A percentile compares a stretch with the other conserved stretches of the same genome.
Conservation (phyloP, 2,329 filamentous ascomycete genomes). For the Metarhizium brunneum region DNA sequence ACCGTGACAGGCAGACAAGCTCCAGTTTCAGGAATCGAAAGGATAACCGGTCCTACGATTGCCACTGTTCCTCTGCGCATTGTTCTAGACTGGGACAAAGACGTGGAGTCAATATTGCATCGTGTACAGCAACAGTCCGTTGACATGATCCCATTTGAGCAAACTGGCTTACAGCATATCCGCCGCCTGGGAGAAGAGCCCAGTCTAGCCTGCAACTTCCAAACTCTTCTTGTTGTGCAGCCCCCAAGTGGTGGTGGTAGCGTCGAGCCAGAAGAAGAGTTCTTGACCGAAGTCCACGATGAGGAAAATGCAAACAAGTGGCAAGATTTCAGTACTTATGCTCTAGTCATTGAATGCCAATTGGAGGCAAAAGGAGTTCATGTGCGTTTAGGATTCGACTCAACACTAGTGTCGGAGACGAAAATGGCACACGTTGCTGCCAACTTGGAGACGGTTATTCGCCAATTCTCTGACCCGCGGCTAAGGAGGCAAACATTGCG, state of each 20-base stretch:
- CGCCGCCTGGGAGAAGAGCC: conserved; percentile 5
- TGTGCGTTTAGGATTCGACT: not conserved
- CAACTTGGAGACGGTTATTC: not conserved
- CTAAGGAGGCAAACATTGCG: not conserved
- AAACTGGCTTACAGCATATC: conserved; percentile 22
- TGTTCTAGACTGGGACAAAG: conserved; percentile 4
- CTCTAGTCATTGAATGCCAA: conserved; percentile 9
- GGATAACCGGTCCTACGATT: conserved; percentile 17
- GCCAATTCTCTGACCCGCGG: not conserved
- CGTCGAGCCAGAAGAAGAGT: not conserved
- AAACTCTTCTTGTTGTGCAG: conserved; percentile 11
- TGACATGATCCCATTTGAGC: conserved; percentile 18
- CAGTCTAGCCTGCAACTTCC: conserved; percentile 7
- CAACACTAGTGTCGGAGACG: not conserved
- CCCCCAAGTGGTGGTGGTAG: conserved; percentile 2
- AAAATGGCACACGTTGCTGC: not conserved
- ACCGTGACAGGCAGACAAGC: conserved; percentile 17
- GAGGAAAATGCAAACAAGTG: not conserved
- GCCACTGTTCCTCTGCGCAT: conserved; percentile 15
- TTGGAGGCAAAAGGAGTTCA: not conserved
- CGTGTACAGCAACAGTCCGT: conserved; percentile 14
- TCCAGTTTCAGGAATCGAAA: conserved; percentile 14
- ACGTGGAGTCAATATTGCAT: conserved; percentile 1
- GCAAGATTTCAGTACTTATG: conserved; percentile 10
- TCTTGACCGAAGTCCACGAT: conserved; percentile 1